Base-by-base conservation (phyloP, 805 yeast species). In the Clavispora santaluciae region DNA sequence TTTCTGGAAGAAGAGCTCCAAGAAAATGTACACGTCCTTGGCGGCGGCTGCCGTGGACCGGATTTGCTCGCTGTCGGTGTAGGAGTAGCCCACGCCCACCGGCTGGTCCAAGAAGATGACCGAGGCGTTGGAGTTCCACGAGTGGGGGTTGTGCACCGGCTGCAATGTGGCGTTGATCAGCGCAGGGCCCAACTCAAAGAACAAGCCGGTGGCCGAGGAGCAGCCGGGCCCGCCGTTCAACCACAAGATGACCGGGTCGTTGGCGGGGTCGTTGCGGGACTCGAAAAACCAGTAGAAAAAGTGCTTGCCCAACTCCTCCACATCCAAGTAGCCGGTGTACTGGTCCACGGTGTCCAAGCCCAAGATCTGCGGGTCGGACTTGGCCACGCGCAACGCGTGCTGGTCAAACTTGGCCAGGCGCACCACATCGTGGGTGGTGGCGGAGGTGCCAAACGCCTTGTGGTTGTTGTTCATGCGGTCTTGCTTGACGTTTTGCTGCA, bases 1-100 rank as follows among this genome's bases (percentile, higher is more conserved):
- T 44, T 64, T 59, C 36, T 61, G 56, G 49, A 53, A 64, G 54
- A 64, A 64, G 40, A 64, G 62, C 52, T 64, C 68, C 47, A 63
- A 57, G 49, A 63, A 64, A 3, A 64, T 64, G 45, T 57, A 63
- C 30, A 64, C 66, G 29, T 40, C 43, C 34, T 38, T 38, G 8
- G 47, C 41, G 12, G 44, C 47, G 12, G 44, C 43, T 7, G 42
- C 47, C 2, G 47, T 44, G 45, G 54, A 52, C 5, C 59, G 42
- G 30, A 63, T 60, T 22, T 41, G 29, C 31, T 51, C 53, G 26
- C 51, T 45, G 9, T 63, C 61, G 21, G 66, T 57, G 40, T 44
- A 44, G 17, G 44, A 41, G 38, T 44, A 44, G 39, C 47, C 47
- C 30, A 41, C 44, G 17, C 41, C 40, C n/a, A 41, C 47, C 5